Base-by-base conservation (phyloP, 176 grass and related monocot genomes). In the Bothriochloa decipiens region DNA sequence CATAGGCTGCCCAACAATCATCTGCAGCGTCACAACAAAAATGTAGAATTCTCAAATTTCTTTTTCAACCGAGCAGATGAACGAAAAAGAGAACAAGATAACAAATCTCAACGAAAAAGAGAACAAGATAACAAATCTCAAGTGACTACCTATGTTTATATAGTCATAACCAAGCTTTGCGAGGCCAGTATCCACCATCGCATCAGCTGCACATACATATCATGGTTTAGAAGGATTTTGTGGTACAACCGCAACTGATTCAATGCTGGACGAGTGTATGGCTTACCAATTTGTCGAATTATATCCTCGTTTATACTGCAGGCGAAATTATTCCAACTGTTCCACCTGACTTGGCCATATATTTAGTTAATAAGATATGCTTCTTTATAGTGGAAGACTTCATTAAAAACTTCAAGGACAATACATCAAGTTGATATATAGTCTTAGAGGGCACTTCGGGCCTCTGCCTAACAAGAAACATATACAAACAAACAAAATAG, bases 241-340 rank as follows among this genome's bases (percentile, higher is more conserved):
- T 37, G 43, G 7, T 8, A 3, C 17, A 66, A 32, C 11, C 4
- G 3, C 39, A 47, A 33, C 17, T 49, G 26, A n/a, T 66, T 80
- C 43, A 20, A 28, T 11, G 26, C 9, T 43, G 9, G 14, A 50
- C 50, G 23, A 75, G 32, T 18, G 16, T 6, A 7, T 36, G 14
- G 0, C 39, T 74, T 77, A 88, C 89, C 72, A 5, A 36, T 85
- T 55, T 91, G 57, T 70, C 43, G 57, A 74, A 91, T 81, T 15
- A 84, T 75, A 20, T 58, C 72, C 74, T 85, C 77, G 6, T 82
- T 81, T 65, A 88, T 88, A 18, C 58, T 37, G 65, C 89, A 88
- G 20, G n/a, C 46, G 8, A 91, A 91, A 50, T 84, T 29, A 58
- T 87, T 91, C 81, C 85, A 91, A 64, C 89, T 91, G 43, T 87